Evolutionary conservation across 169 alveolate genomes (phyloP).

Genomic region (Eimeria sp.): DNA sequence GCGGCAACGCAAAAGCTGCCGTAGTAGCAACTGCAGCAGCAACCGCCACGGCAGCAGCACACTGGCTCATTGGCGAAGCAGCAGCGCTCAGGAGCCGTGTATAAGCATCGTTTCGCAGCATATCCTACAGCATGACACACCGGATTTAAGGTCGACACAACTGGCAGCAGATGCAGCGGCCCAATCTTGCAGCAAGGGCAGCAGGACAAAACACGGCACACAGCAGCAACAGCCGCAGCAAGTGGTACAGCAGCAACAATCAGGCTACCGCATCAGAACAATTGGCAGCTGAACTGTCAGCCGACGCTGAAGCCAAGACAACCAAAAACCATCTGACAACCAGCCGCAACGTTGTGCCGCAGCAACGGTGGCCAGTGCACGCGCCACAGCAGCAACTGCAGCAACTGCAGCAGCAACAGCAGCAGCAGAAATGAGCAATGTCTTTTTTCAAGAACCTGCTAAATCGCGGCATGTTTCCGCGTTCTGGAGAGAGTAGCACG

Average conservation of each 20-base stretch:
- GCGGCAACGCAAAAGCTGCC: background rate
- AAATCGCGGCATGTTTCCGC: slow-evolving; percentile 88
- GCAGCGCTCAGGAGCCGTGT: background rate
- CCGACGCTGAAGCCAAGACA: background rate
- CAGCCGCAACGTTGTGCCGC: too few relatives aligned
- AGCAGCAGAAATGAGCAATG: slow-evolving; percentile 50
- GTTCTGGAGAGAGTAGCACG: slow-evolving; percentile 85
- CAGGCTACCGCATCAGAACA: background rate
- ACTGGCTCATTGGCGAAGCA: slow-evolving; percentile 1
- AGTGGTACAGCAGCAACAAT: background rate
- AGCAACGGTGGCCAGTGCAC: too few relatives aligned
- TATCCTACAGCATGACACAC: background rate
- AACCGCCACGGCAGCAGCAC: background rate
- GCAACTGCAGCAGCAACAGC: slow-evolving; percentile 13
- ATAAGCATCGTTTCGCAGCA: background rate
- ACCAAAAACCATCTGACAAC: background rate
- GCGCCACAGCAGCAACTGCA: slow-evolving; percentile 28
- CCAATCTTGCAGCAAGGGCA: background rate
- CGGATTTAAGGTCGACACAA: background rate
- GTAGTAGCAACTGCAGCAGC: slow-evolving; percentile 20
- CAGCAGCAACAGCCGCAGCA: background rate
- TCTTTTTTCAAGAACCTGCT: slow-evolving; percentile 75
- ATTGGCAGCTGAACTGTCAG: too few relatives aligned
- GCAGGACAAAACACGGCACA: slow-evolving; percentile 1
- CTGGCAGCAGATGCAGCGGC: background rate